Conservation (phyloP, 179 eudicot species). For the Heliamphora pulchella region DNA sequence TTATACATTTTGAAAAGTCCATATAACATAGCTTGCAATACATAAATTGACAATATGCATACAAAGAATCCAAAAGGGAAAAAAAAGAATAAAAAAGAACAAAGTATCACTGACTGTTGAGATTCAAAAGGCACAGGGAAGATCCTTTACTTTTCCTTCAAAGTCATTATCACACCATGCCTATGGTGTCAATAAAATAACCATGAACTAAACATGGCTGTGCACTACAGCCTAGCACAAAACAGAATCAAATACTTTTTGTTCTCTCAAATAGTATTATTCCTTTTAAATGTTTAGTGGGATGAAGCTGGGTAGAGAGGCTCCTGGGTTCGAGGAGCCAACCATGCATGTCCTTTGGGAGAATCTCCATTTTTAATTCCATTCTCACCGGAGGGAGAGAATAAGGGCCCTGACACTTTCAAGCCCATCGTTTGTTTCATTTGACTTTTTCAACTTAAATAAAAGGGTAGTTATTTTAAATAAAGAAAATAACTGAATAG, state of each 20-base stretch:
- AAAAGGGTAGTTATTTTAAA: too few relatives aligned
- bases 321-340: slow-evolving; percentile 28
- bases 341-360: slow-evolving; percentile 18
- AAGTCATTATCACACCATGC: slow-evolving; percentile 18
- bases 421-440: slow-evolving; percentile 15
- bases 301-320: background rate
- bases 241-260: slow-evolving; percentile 14
- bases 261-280: slow-evolving; percentile 6
- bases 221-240: slow-evolving; percentile 26
- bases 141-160: background rate
- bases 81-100: background rate
- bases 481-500: background rate
- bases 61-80: background rate
- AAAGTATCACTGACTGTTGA: background rate
- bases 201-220: background rate
- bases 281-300: slow-evolving; percentile 8
- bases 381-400: background rate
- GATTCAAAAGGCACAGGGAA: slow-evolving; percentile 17
- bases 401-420: background rate
- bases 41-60: background rate
- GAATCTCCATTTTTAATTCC: slow-evolving; percentile 15
- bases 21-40: too few relatives aligned
- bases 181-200: slow-evolving; percentile 5
- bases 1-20: too few relatives aligned
- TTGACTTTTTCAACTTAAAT: slow-evolving; percentile 11